These are phyloP conservation scores for Exophiala bonariae DNA, from an alignment of 2,329 filamentous ascomycete genomes.

Conservation along the genomic window DNA sequence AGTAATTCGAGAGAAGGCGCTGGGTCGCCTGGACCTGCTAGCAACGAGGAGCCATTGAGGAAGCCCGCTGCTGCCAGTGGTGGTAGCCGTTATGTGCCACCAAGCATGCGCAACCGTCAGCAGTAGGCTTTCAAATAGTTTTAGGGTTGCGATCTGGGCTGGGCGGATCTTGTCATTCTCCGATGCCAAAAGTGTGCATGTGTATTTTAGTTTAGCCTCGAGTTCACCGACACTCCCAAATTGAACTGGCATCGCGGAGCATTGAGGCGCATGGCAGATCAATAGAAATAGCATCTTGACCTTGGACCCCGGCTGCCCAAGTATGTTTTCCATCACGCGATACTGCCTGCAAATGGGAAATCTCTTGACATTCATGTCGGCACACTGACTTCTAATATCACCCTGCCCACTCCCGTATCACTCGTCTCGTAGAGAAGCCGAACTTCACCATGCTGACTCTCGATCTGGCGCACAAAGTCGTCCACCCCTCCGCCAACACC, in stretches of 20 bases:
- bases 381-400: conserved; percentile 39
- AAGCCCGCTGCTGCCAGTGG: conserved; percentile 20
- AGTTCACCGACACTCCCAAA: neutral
- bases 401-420: conserved; percentile 45
- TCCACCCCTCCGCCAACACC: conserved; percentile 66
- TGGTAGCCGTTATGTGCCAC: conserved; percentile 26
- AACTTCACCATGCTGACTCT: conserved; percentile 20
- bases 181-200: conserved; percentile 10
- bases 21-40: conserved; percentile 17
- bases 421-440: conserved; percentile 36
- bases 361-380: neutral
- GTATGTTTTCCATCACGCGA: no score
- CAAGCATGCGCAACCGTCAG: conserved; percentile 25
- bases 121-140: neutral
- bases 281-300: conserved; percentile 1
- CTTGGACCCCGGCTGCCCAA: no score
- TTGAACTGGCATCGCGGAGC: conserved; percentile 7
- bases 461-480: conserved; percentile 47
- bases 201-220: conserved; percentile 15
- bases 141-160: neutral
- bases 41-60: conserved; percentile 17
- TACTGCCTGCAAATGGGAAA: no score
- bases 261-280: conserved; percentile 4
- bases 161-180: conserved; percentile 2
- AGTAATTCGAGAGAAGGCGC: conserved; percentile 22